A percentile compares a stretch with the other conserved stretches of the same genome.
These are phyloP conservation scores for Tuber brumale DNA, from an alignment of 495 filamentous ascomycete species.

Conservation along the genomic window DNA sequence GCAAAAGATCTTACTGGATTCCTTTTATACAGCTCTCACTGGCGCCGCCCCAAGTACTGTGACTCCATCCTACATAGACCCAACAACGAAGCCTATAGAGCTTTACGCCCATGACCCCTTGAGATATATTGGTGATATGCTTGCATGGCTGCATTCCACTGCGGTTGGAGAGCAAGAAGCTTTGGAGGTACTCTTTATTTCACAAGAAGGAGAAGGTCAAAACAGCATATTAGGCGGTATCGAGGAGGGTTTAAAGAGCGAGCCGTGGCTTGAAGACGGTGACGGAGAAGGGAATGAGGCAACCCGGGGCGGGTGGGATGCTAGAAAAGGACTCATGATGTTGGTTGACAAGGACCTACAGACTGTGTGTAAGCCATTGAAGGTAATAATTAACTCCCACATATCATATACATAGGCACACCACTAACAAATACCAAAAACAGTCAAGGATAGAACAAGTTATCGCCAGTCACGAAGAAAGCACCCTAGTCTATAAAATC, in stretches of 20 bases:
- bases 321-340: slow-evolving; percentile 73
- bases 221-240: slow-evolving; percentile 51
- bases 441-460: slow-evolving; percentile 69
- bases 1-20: slow-evolving; percentile 77
- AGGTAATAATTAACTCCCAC: slow-evolving; percentile 14
- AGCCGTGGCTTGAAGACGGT: slow-evolving; percentile 63
- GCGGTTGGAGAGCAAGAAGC: slow-evolving; percentile 90
- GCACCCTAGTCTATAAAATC: slow-evolving; percentile 79
- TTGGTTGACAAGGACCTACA: slow-evolving; percentile 78
- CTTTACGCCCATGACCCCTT: slow-evolving; percentile 85
- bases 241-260: slow-evolving; percentile 74
- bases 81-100: slow-evolving; percentile 81
- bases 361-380: slow-evolving; percentile 36
- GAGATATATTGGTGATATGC: slow-evolving; percentile 93
- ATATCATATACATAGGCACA: neutral
- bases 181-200: slow-evolving; percentile 81
- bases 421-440: neutral
- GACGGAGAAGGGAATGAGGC: slow-evolving; percentile 55
- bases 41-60: slow-evolving; percentile 49
- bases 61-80: slow-evolving; percentile 46
- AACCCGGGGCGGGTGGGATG: slow-evolving; percentile 58
- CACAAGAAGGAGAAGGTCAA: slow-evolving; percentile 69
- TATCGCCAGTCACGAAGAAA: slow-evolving; percentile 85
- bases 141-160: slow-evolving; percentile 92
- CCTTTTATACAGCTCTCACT: slow-evolving; percentile 85